A percentile compares a stretch with the other conserved stretches of the same genome.
These are phyloP conservation scores for Saturnispora sekii DNA, from an alignment of 805 yeast genomes.

Conservation along the genomic window DNA sequence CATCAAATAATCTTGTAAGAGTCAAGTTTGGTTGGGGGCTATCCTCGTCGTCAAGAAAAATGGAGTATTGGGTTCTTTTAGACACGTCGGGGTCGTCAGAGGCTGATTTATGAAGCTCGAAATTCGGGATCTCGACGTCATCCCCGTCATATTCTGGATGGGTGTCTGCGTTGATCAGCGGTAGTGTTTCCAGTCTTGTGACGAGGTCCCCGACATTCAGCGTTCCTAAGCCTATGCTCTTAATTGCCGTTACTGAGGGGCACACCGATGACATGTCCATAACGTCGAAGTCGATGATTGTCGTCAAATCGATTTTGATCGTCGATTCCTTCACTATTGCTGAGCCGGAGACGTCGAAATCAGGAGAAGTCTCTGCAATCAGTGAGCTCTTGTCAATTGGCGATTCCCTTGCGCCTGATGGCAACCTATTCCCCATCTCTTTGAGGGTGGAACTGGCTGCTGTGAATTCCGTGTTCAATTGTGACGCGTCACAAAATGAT, in stretches of 20 bases:
- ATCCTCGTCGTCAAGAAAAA: slow-evolving; percentile 23
- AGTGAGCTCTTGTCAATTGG: no score
- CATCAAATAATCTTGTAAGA: slow-evolving; percentile 26
- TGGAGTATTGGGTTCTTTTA: slow-evolving; percentile 25
- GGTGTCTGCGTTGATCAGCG: slow-evolving; percentile 4
- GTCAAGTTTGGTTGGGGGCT: slow-evolving; percentile 24
- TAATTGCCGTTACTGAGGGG: slow-evolving; percentile 59
- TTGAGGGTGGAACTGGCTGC: background rate
- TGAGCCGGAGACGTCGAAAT: no score
- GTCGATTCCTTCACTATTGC: no score
- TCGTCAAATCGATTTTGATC: no score
- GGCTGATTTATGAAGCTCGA: background rate
- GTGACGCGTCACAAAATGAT: slow-evolving; percentile 3
- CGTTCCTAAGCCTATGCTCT: slow-evolving; percentile 25
- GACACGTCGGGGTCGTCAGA: slow-evolving; percentile 3
- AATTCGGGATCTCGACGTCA: slow-evolving; percentile 14
- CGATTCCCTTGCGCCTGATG: no score
- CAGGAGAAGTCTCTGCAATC: no score
- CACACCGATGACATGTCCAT: slow-evolving; percentile 34
- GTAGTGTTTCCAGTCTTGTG: background rate
- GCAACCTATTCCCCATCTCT: background rate
- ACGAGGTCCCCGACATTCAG: slow-evolving; percentile 17
- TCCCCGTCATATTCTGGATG: slow-evolving; percentile 19
- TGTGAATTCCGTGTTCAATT: background rate
- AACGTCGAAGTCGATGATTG: no score